Percentiles rank a stretch among this genome's conserved stretches.
Evolutionary conservation across 371 early-diverging fungal genomes (phyloP).

Genomic region (Apophysomyces elegans): DNA sequence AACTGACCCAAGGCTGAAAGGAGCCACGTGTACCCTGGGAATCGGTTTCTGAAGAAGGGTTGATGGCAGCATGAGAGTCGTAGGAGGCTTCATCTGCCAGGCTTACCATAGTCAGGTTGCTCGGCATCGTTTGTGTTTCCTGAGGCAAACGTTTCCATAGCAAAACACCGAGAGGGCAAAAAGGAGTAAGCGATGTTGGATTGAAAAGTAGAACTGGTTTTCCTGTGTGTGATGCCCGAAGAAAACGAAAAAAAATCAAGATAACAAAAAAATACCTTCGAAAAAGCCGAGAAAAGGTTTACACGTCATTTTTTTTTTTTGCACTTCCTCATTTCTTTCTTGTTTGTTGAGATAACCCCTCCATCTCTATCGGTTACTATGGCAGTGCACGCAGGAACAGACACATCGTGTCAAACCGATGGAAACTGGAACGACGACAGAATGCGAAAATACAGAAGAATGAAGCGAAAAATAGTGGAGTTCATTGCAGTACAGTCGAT

Average conservation of each 20-base stretch:
- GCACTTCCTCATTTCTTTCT: too few species aligned
- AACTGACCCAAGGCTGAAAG: constrained; percentile 14
- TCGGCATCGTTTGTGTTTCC: neutral
- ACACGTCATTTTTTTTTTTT: neutral
- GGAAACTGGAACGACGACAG: constrained; percentile 21
- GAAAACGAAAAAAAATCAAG: neutral
- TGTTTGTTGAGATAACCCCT: neutral
- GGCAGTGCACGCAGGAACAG: constrained; percentile 17
- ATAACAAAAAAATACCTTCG: neutral
- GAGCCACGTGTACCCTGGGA: constrained; percentile 12
- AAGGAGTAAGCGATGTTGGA: neutral
- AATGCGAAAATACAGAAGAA: constrained; percentile 25
- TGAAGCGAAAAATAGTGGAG: constrained; percentile 29
- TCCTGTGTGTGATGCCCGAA: neutral
- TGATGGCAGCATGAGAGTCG: constrained; percentile 2
- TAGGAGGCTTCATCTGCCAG: constrained; percentile 1
- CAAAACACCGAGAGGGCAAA: neutral
- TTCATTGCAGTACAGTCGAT: constrained; percentile 24
- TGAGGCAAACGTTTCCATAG: constrained; percentile 16
- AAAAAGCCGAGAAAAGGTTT: constrained; percentile 13
- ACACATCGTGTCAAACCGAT: constrained; percentile 23
- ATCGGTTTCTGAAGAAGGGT: constrained; percentile 1
- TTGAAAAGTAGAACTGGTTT: neutral
- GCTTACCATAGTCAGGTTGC: constrained; percentile 2
- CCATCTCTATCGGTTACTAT: neutral